These are phyloP conservation scores for Favolaschia claudopus DNA, from an alignment of 768 basidiomycete genomes.

Conservation along the genomic window DNA sequence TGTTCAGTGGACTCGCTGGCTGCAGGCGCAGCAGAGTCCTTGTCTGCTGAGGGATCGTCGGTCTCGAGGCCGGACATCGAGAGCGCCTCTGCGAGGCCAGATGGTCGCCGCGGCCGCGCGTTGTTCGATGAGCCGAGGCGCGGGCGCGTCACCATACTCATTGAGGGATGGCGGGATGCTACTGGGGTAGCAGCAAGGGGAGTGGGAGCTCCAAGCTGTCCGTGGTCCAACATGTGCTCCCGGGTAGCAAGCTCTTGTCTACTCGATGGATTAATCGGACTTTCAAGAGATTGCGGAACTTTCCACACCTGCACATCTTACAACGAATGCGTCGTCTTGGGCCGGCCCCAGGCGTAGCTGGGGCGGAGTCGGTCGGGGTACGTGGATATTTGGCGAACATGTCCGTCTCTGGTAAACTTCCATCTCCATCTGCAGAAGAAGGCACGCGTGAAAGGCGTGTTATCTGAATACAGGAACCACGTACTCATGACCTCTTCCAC, in stretches of 20 bases:
- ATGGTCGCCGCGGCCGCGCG: conserved; percentile 42
- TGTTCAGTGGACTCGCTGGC: too few species aligned
- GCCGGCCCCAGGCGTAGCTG: conserved; percentile 61
- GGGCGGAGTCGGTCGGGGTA: conserved; percentile 66
- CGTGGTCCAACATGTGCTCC: conserved; percentile 95
- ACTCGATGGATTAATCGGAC: background rate
- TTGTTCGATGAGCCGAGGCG: conserved; percentile 28
- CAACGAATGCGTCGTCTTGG: conserved; percentile 77
- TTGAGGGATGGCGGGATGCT: conserved; percentile 46
- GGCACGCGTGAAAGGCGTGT: background rate
- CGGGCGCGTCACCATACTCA: conserved; percentile 31
- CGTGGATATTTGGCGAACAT: conserved; percentile 83
- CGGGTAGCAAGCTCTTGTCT: conserved; percentile 87
- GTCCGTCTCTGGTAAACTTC: conserved; percentile 64
- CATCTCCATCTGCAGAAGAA: conserved; percentile 79
- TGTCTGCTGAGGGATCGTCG: conserved; percentile 23
- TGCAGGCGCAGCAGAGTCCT: background rate
- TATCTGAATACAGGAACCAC: conserved; percentile 33
- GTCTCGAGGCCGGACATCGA: conserved; percentile 49
- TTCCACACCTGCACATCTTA: conserved; percentile 83
- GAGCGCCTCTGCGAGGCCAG: conserved; percentile 42
- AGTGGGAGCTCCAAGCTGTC: conserved; percentile 75
- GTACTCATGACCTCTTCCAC: conserved; percentile 81
- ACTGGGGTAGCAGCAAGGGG: conserved; percentile 59
- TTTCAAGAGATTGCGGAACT: background rate